A percentile compares a stretch with the other conserved stretches of the same genome.
Conservation (phyloP, 108 stramenopile genomes). For the Fragilariopsis cylindrus region DNA sequence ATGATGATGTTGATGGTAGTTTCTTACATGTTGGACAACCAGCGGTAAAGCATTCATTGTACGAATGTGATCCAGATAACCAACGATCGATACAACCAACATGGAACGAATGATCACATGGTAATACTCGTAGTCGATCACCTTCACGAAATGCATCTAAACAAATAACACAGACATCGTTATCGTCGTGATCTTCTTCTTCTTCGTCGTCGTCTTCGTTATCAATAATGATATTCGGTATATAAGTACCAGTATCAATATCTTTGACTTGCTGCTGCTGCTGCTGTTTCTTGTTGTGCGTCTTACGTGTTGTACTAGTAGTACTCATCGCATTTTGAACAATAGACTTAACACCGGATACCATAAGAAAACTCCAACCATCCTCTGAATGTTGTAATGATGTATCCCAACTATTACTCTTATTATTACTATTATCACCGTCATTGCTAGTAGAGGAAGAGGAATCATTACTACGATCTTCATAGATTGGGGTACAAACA, state of each 20-base stretch:
- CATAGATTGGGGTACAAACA: conserved; percentile 14
- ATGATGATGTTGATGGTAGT: background rate
- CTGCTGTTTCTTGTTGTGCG: too few species aligned
- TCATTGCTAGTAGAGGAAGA: background rate
- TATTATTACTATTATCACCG: background rate
- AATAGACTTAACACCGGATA: conserved; percentile 11
- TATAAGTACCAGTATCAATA: background rate
- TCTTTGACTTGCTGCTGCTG: conserved; percentile 10
- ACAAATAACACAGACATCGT: conserved; percentile 68
- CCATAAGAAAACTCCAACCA: conserved; percentile 38
- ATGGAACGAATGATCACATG: conserved; percentile 86
- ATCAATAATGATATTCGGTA: background rate
- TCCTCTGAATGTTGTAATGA: conserved; percentile 1
- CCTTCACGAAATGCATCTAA: conserved; percentile 71
- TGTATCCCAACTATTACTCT: background rate
- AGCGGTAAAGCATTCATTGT: conserved; percentile 53
- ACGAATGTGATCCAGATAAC: conserved; percentile 55
- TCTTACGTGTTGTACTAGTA: too few species aligned
- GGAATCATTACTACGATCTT: background rate
- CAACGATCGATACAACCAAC: conserved; percentile 80
- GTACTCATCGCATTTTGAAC: background rate
- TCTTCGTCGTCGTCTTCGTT: conserved; percentile 11
- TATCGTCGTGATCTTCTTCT: background rate
- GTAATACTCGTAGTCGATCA: conserved; percentile 79
- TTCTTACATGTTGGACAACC: conserved; percentile 84